Base-by-base conservation (phyloP, 768 basidiomycete genomes). In the Neoboletus magnificus region DNA sequence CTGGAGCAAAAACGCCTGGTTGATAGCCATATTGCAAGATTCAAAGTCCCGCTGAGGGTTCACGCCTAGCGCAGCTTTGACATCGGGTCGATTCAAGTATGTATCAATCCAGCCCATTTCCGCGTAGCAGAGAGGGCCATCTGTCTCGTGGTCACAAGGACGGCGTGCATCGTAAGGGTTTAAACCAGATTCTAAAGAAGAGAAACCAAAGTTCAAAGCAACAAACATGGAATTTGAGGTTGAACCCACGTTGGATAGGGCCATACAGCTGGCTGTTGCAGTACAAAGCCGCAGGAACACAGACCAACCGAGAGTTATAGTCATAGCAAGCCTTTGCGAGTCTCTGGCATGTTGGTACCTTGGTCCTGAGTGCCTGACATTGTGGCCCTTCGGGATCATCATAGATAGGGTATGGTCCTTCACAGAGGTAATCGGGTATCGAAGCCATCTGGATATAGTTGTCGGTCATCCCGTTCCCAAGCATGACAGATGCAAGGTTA, bases 91-190 rank as follows among this genome's bases (percentile, higher is more conserved):
- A 69, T 98, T 97, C 80, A 98, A 77, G 81, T 86, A 98, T 1
- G 77, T 81, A 62, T 97, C 95, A 66, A 97, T 84, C 90, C 91
- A 97, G 18, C 71, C 64, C 81, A 97, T 85, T 74, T 96, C 79
- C 55, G 69, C 76, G 69, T 91, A 93, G 75, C 91, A 93, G 3
- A 91, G 76, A 3, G 80, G 75, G 4, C 86, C 88, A 57, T 94
- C 87, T 63, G 80, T 81, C 29, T 76, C 58, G 39, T 77, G 81
- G 67, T 97, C 86, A 66, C 95, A 97, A 58, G 75, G 78, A 53
- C 70, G 74, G 58, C 93, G 85, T 4, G 91, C 88, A 64, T 98
- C 95, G 71, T 98, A 98, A 10, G 91, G 85, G 73, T 98, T 98
- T 46, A 87, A 69, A 3, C 88, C 89, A n/a, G 78, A 74, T 68